These are phyloP conservation scores for Claviceps sorghi DNA, from an alignment of 2,329 filamentous ascomycete genomes.

Conservation along the genomic window DNA sequence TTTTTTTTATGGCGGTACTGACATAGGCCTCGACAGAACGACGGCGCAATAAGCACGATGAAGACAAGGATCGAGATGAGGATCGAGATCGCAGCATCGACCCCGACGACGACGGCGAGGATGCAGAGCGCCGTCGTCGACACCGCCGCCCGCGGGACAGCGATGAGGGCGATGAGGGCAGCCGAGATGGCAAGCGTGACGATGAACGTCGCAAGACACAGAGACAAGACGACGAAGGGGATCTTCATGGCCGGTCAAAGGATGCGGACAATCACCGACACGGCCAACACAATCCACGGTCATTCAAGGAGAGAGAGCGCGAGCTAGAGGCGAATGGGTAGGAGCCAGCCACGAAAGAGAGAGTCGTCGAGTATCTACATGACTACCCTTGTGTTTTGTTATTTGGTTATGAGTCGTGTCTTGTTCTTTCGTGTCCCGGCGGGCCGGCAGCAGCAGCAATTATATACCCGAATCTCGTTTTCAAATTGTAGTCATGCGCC, in stretches of 20 bases:
- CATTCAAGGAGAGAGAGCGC: conserved; percentile 11
- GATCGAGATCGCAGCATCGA: conserved; percentile 4
- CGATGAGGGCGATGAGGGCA: conserved; percentile 7
- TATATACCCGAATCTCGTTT: not conserved
- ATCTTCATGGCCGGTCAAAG: conserved; percentile 7
- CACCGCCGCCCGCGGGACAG: conserved; percentile 8
- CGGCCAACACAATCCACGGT: conserved; percentile 10
- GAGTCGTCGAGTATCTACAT: not conserved
- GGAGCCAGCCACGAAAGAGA: not conserved
- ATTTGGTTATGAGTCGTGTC: not conserved
- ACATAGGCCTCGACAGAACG: conserved; percentile 11
- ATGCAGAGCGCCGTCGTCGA: conserved; percentile 11
- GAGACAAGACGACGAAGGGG: conserved; percentile 12
- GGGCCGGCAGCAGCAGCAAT: not conserved
- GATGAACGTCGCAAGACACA: conserved; percentile 11
- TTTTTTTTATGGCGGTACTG: not conserved
- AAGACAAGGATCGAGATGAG: conserved; percentile 19
- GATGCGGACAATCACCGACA: conserved; percentile 5
- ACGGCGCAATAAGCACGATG: conserved; percentile 20
- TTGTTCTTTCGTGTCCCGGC: not conserved
- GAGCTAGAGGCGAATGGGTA: conserved; percentile 2
- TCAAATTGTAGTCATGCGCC: too few relatives aligned
- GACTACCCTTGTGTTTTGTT: not conserved
- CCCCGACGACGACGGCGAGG: conserved; percentile 7
- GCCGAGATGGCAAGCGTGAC: conserved; percentile 3